A percentile compares a stretch with the other conserved stretches of the same genome.
Conservation (phyloP, 2,329 filamentous ascomycete species). For the Gliomastix tumulicola region DNA sequence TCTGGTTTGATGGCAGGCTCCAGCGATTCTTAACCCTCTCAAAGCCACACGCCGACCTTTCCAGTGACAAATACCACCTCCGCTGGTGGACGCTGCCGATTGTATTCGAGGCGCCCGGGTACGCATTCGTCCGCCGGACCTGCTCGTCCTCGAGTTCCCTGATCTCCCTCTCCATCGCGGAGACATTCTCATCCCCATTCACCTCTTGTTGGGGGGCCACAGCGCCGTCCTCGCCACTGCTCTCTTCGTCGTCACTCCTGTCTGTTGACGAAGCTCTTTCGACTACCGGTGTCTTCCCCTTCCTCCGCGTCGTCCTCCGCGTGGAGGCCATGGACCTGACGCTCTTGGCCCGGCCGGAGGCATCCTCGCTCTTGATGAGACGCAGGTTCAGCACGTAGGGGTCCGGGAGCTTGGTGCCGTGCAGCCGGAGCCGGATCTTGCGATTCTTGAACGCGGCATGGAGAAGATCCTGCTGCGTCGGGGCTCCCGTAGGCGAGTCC, state of each 20-base stretch:
- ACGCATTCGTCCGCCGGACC: conserved; percentile 56
- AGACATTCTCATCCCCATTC: too few relatives aligned
- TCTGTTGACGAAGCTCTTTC: too few relatives aligned
- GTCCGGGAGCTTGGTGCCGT: conserved; percentile 44
- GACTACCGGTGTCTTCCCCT: too few relatives aligned
- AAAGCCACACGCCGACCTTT: conserved; percentile 53
- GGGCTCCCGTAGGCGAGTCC: conserved; percentile 9
- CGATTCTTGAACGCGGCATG: conserved; percentile 42
- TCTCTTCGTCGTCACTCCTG: too few relatives aligned
- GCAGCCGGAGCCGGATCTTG: conserved; percentile 49
- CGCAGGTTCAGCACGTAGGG: conserved; percentile 49
- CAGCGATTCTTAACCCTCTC: conserved; percentile 18
- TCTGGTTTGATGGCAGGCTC: too few relatives aligned
- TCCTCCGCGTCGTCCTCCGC: conserved; percentile 4
- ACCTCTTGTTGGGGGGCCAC: too few relatives aligned
- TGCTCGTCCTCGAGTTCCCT: conserved; percentile 42
- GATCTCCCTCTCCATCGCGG: conserved; percentile 30
- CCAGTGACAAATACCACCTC: conserved; percentile 59
- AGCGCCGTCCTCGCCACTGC: too few relatives aligned
- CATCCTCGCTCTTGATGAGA: conserved; percentile 37
- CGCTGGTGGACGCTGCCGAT: conserved; percentile 63
- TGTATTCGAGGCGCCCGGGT: conserved; percentile 56
- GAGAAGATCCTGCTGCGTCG: conserved; percentile 39
- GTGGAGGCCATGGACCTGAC: conserved; percentile 1
- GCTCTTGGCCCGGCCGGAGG: conserved; percentile 17